These are phyloP conservation scores for Chlorella sorokiniana DNA, from an alignment of 139 green algal genomes.

Conservation along the genomic window DNA sequence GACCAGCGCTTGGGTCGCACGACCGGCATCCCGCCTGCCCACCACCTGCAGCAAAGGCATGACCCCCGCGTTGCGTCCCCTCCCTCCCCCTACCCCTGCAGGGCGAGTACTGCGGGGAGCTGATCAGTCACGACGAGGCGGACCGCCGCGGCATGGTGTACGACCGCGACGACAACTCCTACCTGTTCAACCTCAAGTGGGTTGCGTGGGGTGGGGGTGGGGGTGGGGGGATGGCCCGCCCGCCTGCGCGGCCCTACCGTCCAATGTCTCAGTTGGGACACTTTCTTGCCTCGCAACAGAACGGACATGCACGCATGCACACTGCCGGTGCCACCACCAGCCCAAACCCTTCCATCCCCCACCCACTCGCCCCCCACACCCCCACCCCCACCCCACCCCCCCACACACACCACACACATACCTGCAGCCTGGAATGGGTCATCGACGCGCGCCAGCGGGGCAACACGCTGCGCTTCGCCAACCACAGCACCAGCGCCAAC, in stretches of 20 bases:
- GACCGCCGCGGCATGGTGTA: slow-evolving; percentile 89
- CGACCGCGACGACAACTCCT: slow-evolving; percentile 74
- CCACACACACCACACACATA: background rate
- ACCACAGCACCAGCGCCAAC: slow-evolving; percentile 72
- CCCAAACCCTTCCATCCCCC: background rate
- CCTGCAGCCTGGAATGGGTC: slow-evolving; percentile 67
- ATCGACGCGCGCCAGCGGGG: slow-evolving; percentile 80
- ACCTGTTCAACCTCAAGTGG: slow-evolving; percentile 91
- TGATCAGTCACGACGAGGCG: slow-evolving; percentile 85
- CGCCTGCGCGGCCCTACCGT: too few relatives aligned
- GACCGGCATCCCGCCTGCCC: too few relatives aligned
- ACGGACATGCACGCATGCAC: too few relatives aligned
- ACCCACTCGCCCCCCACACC: background rate
- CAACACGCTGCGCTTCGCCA: slow-evolving; percentile 92
- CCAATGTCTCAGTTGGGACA: too few relatives aligned
- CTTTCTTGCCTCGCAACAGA: too few relatives aligned
- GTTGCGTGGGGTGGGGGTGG: background rate
- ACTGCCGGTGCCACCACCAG: too few relatives aligned
- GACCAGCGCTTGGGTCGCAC: too few relatives aligned
- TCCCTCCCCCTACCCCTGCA: slow-evolving; percentile 1
- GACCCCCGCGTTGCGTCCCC: too few relatives aligned
- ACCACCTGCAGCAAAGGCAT: too few relatives aligned
- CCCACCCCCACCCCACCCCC: background rate
- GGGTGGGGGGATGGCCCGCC: background rate
- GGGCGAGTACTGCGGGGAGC: slow-evolving; percentile 89